Conservation (phyloP, 768 basidiomycete species). For the Suillus brevipes region DNA sequence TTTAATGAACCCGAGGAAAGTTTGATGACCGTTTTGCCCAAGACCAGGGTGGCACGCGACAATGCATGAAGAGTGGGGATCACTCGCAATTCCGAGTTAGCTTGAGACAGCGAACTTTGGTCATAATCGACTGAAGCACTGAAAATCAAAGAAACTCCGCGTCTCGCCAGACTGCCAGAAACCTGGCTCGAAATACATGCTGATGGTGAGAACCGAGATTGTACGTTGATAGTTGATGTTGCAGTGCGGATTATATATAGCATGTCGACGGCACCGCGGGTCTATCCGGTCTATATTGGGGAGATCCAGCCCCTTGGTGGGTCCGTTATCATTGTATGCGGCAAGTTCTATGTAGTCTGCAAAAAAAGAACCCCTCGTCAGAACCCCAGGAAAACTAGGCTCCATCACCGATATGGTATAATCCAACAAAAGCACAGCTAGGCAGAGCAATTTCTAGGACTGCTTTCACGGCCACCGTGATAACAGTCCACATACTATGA, state of each 20-base stretch:
- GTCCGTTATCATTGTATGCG: no score
- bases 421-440: background rate
- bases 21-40: background rate
- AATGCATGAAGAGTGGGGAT: background rate
- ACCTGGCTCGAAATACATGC: no score
- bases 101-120: background rate
- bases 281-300: no score
- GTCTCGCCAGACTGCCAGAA: no score
- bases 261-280: no score
- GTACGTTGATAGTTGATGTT: no score
- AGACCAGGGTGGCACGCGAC: background rate
- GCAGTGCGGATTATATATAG: no score
- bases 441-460: background rate
- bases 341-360: no score
- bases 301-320: no score
- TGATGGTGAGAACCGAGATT: no score
- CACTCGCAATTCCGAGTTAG: background rate
- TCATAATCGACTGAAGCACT: background rate
- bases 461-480: background rate
- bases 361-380: background rate
- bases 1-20: background rate
- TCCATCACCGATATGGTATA: background rate
- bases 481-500: no score
- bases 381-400: background rate
- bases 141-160: background rate